A percentile compares a stretch with the other conserved stretches of the same genome.
phyloP scores from a whole-genome alignment of 257 asterid genomes.

The Gentiana macrophylla region DNA sequence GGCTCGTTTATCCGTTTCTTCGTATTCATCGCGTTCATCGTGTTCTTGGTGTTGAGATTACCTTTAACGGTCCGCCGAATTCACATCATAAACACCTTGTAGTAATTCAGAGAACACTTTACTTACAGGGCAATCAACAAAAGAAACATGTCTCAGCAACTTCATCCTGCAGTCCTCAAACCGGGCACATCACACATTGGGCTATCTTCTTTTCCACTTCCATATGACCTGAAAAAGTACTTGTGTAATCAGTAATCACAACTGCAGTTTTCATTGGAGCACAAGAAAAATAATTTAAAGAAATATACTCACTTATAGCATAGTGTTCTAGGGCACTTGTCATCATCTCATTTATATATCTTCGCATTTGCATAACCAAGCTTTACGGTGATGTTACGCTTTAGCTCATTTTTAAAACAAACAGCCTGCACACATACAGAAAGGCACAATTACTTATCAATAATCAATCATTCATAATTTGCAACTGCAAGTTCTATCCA shows the following conservation, averaged over 20 bases:
- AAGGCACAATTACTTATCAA: no score
- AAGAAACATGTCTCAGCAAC: slow-evolving; percentile 88
- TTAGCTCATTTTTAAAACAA: slow-evolving; percentile 93
- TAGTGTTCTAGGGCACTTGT: slow-evolving; percentile 83
- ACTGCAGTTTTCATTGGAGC: slow-evolving; percentile 9
- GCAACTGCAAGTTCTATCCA: no score
- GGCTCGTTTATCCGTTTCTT: no score
- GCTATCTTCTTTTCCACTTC: slow-evolving; percentile 93
- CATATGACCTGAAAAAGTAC: slow-evolving; percentile 65
- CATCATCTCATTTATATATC: slow-evolving; percentile 92
- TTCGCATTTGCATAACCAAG: slow-evolving; percentile 99
- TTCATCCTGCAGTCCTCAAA: slow-evolving; percentile 89
- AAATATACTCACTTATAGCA: slow-evolving; percentile 78
- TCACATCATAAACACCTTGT: no score
- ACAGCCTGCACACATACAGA: slow-evolving; percentile 52
- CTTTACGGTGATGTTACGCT: slow-evolving; percentile 92
- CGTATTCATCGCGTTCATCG: no score
- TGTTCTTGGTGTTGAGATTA: no score
- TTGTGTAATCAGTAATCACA: neutral
- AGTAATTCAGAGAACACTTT: neutral
- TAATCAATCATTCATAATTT: no score
- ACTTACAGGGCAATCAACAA: slow-evolving; percentile 97
- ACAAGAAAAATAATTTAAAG: slow-evolving; percentile 6
- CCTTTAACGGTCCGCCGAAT: no score
- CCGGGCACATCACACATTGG: slow-evolving; percentile 96